Conservation (phyloP, 2,329 filamentous ascomycete genomes). For the Bipolaris victoriae region DNA sequence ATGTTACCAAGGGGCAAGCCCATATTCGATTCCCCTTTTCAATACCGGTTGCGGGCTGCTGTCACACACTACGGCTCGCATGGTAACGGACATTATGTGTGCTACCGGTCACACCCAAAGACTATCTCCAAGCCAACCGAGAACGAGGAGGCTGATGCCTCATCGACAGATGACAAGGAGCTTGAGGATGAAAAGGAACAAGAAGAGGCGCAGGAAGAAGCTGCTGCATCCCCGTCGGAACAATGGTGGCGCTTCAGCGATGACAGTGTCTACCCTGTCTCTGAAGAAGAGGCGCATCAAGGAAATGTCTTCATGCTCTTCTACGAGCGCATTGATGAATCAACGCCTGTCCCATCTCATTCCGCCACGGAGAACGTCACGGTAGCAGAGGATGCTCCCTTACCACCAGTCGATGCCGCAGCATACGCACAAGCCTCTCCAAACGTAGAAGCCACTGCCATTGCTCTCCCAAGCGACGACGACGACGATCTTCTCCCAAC, state of each 20-base stretch:
- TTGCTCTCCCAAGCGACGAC: conserved; percentile 31
- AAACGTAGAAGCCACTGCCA: conserved; percentile 18
- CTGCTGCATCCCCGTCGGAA: conserved; percentile 28
- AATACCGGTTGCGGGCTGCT: conserved; percentile 81
- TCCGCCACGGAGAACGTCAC: not conserved
- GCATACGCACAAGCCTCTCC: not conserved
- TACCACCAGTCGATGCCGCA: conserved; percentile 23
- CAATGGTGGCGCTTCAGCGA: conserved; percentile 94
- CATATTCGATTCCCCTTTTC: conserved; percentile 44
- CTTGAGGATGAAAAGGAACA: conserved; percentile 26
- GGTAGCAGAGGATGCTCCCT: conserved; percentile 22
- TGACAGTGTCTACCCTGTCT: conserved; percentile 77
- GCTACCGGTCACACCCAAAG: conserved; percentile 74
- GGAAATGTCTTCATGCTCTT: conserved; percentile 96
- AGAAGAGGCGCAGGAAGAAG: conserved; percentile 19
- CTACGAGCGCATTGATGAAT: conserved; percentile 69
- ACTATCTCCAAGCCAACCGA: not conserved
- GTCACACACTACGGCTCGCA: conserved; percentile 90
- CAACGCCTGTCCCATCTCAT: conserved; percentile 47
- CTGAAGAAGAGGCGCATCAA: conserved; percentile 74
- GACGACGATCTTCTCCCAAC: conserved; percentile 20
- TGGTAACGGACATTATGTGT: conserved; percentile 95
- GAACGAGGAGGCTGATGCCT: conserved; percentile 3
- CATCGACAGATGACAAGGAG: conserved; percentile 2
- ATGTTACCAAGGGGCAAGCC: conserved; percentile 66